Conservation (phyloP, 306 rosid genomes). For the Notholithocarpus densiflorus region DNA sequence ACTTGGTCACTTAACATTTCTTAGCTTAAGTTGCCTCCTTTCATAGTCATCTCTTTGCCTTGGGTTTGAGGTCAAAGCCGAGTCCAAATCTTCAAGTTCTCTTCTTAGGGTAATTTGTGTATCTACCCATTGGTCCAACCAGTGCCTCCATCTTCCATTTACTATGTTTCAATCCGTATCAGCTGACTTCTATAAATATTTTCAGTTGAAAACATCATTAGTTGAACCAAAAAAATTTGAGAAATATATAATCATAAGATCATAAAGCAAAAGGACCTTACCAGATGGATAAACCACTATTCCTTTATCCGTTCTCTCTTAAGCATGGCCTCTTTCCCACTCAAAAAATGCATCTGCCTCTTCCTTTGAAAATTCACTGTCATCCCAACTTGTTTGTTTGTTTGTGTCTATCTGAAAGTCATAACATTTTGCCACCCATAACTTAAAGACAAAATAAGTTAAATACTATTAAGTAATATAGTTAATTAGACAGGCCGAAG, state of each 20-base stretch:
- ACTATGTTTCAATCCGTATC: conserved; percentile 49
- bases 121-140: conserved; percentile 96
- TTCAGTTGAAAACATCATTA: background rate
- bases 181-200: conserved; percentile 58
- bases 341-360: conserved; percentile 47
- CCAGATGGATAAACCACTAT: conserved; percentile 59
- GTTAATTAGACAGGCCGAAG: background rate
- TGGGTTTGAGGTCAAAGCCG: conserved; percentile 41
- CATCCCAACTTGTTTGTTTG: conserved; percentile 70
- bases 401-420: conserved; percentile 65
- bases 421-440: background rate
- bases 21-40: conserved; percentile 37
- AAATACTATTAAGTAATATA: background rate
- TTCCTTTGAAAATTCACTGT: conserved; percentile 60
- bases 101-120: conserved; percentile 81
- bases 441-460: background rate
- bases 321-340: conserved; percentile 61
- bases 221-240: conserved; percentile 2
- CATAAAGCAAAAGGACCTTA: too few species aligned
- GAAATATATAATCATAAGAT: background rate
- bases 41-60: conserved; percentile 37
- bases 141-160: conserved; percentile 89
- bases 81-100: conserved; percentile 87
- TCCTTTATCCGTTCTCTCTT: conserved; percentile 70
- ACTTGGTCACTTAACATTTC: conserved; percentile 28